These are phyloP conservation scores for Hypholoma sublateritium DNA, from an alignment of 768 basidiomycete species.

Conservation along the genomic window DNA sequence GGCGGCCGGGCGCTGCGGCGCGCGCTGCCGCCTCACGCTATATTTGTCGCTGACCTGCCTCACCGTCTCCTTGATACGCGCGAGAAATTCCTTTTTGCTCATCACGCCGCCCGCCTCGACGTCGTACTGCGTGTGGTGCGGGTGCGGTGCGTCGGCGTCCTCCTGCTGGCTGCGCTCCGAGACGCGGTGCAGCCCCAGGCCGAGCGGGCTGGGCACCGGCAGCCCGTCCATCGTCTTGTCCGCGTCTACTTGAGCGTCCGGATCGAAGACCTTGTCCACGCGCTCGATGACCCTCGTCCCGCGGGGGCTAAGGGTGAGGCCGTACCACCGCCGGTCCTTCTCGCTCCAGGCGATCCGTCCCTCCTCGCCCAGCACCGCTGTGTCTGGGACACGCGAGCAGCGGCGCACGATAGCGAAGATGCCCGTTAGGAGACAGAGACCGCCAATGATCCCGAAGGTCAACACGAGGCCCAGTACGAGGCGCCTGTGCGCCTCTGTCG, in stretches of 20 bases:
- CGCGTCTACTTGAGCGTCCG: not conserved
- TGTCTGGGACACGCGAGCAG: slow-evolving; percentile 58
- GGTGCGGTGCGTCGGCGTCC: not conserved
- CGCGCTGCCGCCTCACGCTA: slow-evolving; percentile 29
- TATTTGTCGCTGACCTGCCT: slow-evolving; percentile 69
- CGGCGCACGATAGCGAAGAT: slow-evolving; percentile 56
- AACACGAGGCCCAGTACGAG: slow-evolving; percentile 60
- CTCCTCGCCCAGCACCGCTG: slow-evolving; percentile 60
- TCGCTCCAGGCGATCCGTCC: slow-evolving; percentile 58
- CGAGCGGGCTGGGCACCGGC: slow-evolving; percentile 21
- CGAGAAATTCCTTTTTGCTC: slow-evolving; percentile 70
- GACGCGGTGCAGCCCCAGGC: slow-evolving; percentile 52
- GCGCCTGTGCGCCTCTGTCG: slow-evolving; percentile 42
- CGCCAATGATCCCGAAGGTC: slow-evolving; percentile 62
- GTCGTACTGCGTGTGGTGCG: slow-evolving; percentile 17
- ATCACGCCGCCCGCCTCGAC: slow-evolving; percentile 35
- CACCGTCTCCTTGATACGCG: slow-evolving; percentile 61
- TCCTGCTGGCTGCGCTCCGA: slow-evolving; percentile 39
- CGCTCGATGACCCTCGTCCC: slow-evolving; percentile 24
- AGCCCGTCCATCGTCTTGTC: not conserved
- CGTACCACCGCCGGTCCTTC: slow-evolving; percentile 71
- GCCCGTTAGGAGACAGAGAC: slow-evolving; percentile 51
- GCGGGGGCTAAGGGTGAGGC: slow-evolving; percentile 36
- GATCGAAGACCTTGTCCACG: not conserved
- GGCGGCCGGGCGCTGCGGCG: slow-evolving; percentile 19